A percentile compares a stretch with the other conserved stretches of the same genome.
Conservation (phyloP, 805 yeast genomes). For the Starmerella sirachaensis region DNA sequence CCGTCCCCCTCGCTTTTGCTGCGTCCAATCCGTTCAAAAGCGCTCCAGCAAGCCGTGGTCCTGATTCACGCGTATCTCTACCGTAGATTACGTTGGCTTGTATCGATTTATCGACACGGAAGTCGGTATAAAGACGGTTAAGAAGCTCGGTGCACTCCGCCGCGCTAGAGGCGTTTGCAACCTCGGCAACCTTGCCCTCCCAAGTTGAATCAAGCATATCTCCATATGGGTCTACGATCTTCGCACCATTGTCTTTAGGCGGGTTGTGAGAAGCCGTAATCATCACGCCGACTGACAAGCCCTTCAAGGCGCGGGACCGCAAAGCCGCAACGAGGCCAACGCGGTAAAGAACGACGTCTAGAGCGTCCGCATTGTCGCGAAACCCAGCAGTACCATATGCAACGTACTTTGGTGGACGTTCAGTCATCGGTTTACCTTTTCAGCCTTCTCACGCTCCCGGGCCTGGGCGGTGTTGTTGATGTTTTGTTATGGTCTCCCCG, state of each 20-base stretch:
- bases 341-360: conserved; percentile 74
- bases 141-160: conserved; percentile 36
- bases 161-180: conserved; percentile 56
- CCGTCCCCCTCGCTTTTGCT: conserved; percentile 35
- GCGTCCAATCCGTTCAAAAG: conserved; percentile 50
- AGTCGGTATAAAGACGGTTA: conserved; percentile 29
- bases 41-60: conserved; percentile 50
- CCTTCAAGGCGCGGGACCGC: conserved; percentile 59
- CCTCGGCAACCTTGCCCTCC: conserved; percentile 68
- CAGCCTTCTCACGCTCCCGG: too few relatives aligned
- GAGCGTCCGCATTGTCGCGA: conserved; percentile 53
- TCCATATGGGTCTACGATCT: conserved; percentile 87
- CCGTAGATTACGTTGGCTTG: conserved; percentile 53
- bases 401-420: conserved; percentile 24
- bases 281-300: conserved; percentile 84
- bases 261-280: conserved; percentile 94
- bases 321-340: conserved; percentile 74
- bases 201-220: conserved; percentile 75
- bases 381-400: conserved; percentile 97
- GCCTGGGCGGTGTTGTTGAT: too few relatives aligned
- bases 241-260: conserved; percentile 82
- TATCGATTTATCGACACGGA: conserved; percentile 36
- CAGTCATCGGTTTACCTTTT: conserved; percentile 1
- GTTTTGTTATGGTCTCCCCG: too few relatives aligned
- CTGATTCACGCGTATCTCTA: conserved; percentile 79